Conservation (phyloP, 805 yeast genomes). For the Millerago galiae region DNA sequence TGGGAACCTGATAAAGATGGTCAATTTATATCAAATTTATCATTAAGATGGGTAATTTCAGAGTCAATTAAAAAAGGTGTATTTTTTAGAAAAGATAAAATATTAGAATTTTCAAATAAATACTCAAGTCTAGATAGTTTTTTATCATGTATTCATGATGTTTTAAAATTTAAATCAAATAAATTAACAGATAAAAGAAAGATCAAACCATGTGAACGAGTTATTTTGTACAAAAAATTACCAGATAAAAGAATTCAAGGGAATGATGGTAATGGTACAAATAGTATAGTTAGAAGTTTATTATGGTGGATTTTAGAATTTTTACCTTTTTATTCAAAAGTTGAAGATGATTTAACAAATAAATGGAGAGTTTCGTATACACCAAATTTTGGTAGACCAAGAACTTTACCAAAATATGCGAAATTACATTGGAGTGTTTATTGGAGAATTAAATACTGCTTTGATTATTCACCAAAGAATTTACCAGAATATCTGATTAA, state of each 20-base stretch:
- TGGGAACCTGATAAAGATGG: conserved; percentile 44
- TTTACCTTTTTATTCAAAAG: conserved; percentile 49
- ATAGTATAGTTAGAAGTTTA: conserved; percentile 22
- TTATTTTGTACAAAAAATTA: conserved; percentile 13
- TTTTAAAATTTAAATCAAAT: conserved; percentile 27
- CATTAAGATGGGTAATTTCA: conserved; percentile 56
- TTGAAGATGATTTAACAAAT: conserved; percentile 37
- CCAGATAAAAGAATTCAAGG: conserved; percentile 21
- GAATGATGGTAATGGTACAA: conserved; percentile 36
- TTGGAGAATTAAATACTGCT: conserved; percentile 44
- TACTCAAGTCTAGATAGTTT: conserved; percentile 36
- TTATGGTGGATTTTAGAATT: conserved; percentile 61
- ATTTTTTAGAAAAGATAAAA: conserved; percentile 33
- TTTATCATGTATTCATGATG: conserved; percentile 47
- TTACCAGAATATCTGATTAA: conserved; percentile 31
- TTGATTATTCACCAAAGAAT: conserved; percentile 40
- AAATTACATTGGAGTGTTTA: conserved; percentile 58
- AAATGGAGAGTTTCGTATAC: conserved; percentile 43
- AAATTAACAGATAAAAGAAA: conserved; percentile 2
- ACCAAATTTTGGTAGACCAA: conserved; percentile 51
- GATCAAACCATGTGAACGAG: conserved; percentile 7
- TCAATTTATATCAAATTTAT: conserved; percentile 39
- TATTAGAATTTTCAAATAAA: conserved; percentile 34
- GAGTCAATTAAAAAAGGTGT: conserved; percentile 49
- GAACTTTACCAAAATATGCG: conserved; percentile 43